Base-by-base conservation (phyloP, 495 filamentous ascomycete genomes). In the Podospora fimiseda region DNA sequence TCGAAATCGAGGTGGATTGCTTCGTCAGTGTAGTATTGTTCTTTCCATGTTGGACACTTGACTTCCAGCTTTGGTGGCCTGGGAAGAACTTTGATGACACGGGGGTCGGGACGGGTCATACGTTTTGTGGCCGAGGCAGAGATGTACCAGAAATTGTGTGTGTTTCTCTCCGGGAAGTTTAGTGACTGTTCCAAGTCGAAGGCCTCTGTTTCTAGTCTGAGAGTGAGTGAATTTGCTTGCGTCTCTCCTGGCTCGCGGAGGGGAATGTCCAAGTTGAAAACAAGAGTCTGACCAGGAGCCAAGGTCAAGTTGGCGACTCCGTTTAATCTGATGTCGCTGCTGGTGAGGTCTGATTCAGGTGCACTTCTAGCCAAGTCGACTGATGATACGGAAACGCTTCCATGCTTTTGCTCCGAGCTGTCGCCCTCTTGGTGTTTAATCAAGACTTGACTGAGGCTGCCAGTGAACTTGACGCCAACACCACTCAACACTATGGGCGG, bases 1-100 rank as follows among this genome's bases (percentile, higher is more conserved):
- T 85, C 77, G 36, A 97, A 74, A 14, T 75, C 71, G 41, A 97
- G 67, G 8, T 60, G 60, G 38, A 96, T 76, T 1, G 69, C 62
- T 68, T 99, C 93, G 61, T 92, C 84, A 2, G 84, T 85, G 60
- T 95, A 97, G 66, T 93, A 94, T 27, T 86, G 81, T 19, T 80
- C 73, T 50, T 74, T 72, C 42, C 85, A 68, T 42, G 80, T 76
- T 2, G 77, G 71, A 18, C 87, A 66, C 21, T 72, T 75, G 30
- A 97, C 78, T 53, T 87, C 81, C 69, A 99, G 84, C 64, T 96
- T 97, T 0, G 93, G 93, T 38, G 93, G 93, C 62, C 93, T 87
- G 3, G 92, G 93, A 51, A 89, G 74, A 30, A 97, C 82, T 43
- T 79, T 87, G 24, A 86, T 76, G 56, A 70, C 56, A 15, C 74